phyloP scores from a whole-genome alignment of 2,329 filamentous ascomycete genomes.

The Pseudogymnoascus sp. region DNA sequence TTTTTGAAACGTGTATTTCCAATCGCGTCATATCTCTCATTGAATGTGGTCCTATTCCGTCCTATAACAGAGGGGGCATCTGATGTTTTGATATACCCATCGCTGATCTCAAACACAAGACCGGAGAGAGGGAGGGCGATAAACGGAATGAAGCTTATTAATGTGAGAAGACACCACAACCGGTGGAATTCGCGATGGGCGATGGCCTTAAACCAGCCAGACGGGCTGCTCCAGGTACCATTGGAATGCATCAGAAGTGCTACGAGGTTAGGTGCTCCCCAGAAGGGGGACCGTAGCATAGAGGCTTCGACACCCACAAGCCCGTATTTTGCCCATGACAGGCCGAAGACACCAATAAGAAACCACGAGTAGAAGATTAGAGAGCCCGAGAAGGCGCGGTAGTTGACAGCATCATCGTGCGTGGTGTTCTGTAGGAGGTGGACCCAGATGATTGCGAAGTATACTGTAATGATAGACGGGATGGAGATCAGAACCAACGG shows the following conservation, averaged over 20 bases:
- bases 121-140: neutral
- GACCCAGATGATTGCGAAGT: neutral
- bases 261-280: neutral
- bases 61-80: neutral
- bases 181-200: neutral
- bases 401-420: neutral
- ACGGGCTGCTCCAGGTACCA: neutral
- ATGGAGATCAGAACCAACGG: neutral
- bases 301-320: neutral
- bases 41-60: neutral
- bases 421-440: neutral
- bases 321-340: neutral
- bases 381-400: neutral
- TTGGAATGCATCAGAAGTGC: neutral
- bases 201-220: neutral
- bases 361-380: slow-evolving; percentile 2
- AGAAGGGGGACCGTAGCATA: neutral
- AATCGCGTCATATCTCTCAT: neutral
- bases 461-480: neutral
- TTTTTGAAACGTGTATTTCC: too few species aligned
- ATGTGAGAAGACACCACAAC: neutral
- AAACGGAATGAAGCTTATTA: neutral
- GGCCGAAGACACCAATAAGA: neutral
- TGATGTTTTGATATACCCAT: neutral
- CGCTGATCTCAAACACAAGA: neutral